Percentiles rank a stretch among this genome's conserved stretches.
These are phyloP conservation scores for Debaryomyces sp. DNA, from an alignment of 1,139 yeast genomes.

Conservation along the genomic window DNA sequence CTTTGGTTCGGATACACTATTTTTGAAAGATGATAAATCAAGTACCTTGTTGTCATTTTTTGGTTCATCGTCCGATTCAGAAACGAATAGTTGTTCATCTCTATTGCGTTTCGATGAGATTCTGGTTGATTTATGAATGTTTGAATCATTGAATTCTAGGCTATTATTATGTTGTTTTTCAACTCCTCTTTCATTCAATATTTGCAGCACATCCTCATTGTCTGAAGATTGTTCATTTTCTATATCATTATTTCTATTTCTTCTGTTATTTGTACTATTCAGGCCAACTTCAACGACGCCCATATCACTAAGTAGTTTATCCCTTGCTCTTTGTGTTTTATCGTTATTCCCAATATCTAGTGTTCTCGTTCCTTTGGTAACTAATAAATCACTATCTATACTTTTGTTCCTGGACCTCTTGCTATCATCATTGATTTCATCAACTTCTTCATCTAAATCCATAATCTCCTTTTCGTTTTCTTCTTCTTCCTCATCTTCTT, in stretches of 20 bases:
- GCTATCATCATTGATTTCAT: not conserved
- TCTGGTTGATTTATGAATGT: slow-evolving; percentile 1
- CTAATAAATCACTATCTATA: not conserved
- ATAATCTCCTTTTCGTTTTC: not conserved
- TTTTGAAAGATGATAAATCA: slow-evolving; percentile 2
- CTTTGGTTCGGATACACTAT: not conserved
- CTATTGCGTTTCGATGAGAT: slow-evolving; percentile 4
- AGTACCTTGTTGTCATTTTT: not conserved
- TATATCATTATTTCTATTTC: not conserved
- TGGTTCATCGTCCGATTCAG: slow-evolving; percentile 2
- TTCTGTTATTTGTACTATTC: not conserved
- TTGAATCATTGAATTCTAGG: not conserved
- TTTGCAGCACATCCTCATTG: not conserved
- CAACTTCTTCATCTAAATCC: not conserved
- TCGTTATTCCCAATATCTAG: not conserved
- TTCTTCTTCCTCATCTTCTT: too few species aligned
- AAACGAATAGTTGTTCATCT: not conserved
- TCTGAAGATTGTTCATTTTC: not conserved
- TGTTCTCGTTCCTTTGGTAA: not conserved
- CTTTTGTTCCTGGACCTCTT: not conserved
- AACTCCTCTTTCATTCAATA: not conserved
- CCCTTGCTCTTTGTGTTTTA: not conserved
- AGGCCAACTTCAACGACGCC: not conserved
- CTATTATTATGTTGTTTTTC: not conserved
- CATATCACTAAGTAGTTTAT: not conserved